A percentile compares a stretch with the other conserved stretches of the same genome.
phyloP scores from a whole-genome alignment of 192 early-diverging fungal genomes.

The Backusella luteola region DNA sequence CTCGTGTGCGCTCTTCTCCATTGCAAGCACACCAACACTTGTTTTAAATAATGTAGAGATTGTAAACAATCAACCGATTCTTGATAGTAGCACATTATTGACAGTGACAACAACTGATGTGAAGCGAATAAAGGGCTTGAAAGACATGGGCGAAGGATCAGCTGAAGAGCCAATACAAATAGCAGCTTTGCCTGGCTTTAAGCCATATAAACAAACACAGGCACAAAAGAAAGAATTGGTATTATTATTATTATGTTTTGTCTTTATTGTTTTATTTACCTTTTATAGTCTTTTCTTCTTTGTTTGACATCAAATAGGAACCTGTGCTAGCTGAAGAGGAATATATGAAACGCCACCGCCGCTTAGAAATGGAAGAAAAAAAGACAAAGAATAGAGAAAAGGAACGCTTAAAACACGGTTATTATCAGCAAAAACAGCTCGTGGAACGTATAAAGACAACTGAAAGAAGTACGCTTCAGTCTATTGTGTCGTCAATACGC shows the following conservation, averaged over 20 bases:
- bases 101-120: background rate
- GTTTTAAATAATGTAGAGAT: background rate
- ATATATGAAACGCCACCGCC: constrained; percentile 51
- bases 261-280: background rate
- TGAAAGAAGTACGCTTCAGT: constrained; percentile 37
- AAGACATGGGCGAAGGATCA: background rate
- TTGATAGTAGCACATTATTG: background rate
- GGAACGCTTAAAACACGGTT: constrained; percentile 49
- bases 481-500: constrained; percentile 22
- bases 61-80: constrained; percentile 2
- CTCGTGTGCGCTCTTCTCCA: background rate
- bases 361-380: constrained; percentile 55
- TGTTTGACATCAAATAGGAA: background rate
- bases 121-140: background rate
- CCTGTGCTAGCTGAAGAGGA: constrained; percentile 37
- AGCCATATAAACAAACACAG: background rate
- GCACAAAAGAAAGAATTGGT: background rate
- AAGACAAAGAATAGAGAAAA: constrained; percentile 56
- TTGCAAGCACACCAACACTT: background rate
- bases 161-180: background rate
- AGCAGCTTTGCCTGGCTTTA: background rate
- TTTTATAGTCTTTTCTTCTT: background rate
- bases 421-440: constrained; percentile 53
- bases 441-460: constrained; percentile 50
- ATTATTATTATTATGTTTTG: background rate